These are phyloP conservation scores for Talaromyces proteolyticus DNA, from an alignment of 495 filamentous ascomycete genomes.

Conservation along the genomic window DNA sequence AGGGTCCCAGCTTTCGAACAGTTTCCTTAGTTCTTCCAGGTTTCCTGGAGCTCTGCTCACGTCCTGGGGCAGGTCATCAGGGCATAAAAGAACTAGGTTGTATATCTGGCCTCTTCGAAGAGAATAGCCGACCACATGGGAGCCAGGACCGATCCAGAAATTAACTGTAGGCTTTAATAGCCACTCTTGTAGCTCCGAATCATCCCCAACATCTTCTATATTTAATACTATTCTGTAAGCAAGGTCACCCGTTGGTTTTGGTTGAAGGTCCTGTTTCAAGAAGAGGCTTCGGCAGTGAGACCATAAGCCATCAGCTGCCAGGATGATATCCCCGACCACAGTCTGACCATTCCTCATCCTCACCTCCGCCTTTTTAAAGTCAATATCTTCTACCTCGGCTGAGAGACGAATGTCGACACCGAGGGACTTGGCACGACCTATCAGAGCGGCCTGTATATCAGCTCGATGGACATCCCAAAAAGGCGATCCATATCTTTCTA, in stretches of 20 bases:
- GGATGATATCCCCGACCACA: constrained; percentile 32
- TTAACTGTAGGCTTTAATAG: constrained; percentile 30
- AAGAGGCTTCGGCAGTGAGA: constrained; percentile 28
- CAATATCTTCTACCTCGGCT: constrained; percentile 24
- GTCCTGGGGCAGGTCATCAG: too few relatives aligned
- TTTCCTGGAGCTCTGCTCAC: too few relatives aligned
- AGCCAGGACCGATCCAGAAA: constrained; percentile 36
- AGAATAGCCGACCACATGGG: constrained; percentile 40
- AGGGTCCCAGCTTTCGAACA: too few relatives aligned
- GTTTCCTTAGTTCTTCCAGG: too few relatives aligned
- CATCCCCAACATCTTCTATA: constrained; percentile 29
- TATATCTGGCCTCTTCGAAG: constrained; percentile 36
- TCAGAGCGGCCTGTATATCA: constrained; percentile 36
- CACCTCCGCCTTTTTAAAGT: constrained; percentile 25
- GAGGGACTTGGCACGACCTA: constrained; percentile 27
- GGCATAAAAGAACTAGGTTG: constrained; percentile 38
- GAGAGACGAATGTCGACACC: constrained; percentile 32
- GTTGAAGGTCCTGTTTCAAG: constrained; percentile 23
- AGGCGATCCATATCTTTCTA: constrained; percentile 28
- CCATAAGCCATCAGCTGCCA: constrained; percentile 45
- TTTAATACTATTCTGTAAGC: constrained; percentile 38
- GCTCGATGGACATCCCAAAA: constrained; percentile 38
- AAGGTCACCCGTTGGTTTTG: constrained; percentile 34
- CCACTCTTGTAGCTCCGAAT: constrained; percentile 27
- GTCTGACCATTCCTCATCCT: constrained; percentile 26